phyloP scores from a whole-genome alignment of 2,329 filamentous ascomycete species.

The Reticulascus tulasneorum region DNA sequence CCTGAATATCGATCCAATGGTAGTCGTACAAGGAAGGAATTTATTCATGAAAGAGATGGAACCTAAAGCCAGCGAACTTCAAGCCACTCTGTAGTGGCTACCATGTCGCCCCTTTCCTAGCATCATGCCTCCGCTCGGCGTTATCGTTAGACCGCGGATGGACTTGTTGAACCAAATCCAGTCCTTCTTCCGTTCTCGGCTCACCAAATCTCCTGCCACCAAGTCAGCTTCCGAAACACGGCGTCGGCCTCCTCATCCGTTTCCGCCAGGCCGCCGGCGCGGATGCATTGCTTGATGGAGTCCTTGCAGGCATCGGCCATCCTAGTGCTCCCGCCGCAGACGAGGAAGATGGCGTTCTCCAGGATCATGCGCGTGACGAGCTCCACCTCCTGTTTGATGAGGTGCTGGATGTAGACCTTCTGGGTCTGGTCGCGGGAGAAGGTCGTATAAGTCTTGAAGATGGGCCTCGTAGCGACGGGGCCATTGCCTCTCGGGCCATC shows the following conservation, averaged over 20 bases:
- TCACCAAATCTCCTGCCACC: constrained; percentile 62
- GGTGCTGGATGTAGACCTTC: constrained; percentile 55
- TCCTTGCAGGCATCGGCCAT: constrained; percentile 54
- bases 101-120: too few species aligned
- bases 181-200: too few species aligned
- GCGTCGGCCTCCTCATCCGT: constrained; percentile 34
- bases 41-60: too few species aligned
- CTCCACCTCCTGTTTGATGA: constrained; percentile 39
- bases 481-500: constrained; percentile 2
- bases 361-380: constrained; percentile 33
- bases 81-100: too few species aligned
- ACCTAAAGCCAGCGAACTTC: too few species aligned
- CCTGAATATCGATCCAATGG: too few species aligned
- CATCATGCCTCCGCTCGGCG: neutral
- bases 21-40: too few species aligned
- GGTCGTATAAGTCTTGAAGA: constrained; percentile 32
- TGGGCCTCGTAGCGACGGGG: constrained; percentile 11
- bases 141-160: too few species aligned
- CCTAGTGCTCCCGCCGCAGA: constrained; percentile 54
- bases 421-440: constrained; percentile 45
- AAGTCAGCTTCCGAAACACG: constrained; percentile 31
- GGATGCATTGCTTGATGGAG: constrained; percentile 46
- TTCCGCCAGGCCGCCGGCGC: constrained; percentile 28
- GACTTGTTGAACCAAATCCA: too few species aligned
- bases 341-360: constrained; percentile 40